Conservation (phyloP, 768 basidiomycete species). For the Suillus discolor region DNA sequence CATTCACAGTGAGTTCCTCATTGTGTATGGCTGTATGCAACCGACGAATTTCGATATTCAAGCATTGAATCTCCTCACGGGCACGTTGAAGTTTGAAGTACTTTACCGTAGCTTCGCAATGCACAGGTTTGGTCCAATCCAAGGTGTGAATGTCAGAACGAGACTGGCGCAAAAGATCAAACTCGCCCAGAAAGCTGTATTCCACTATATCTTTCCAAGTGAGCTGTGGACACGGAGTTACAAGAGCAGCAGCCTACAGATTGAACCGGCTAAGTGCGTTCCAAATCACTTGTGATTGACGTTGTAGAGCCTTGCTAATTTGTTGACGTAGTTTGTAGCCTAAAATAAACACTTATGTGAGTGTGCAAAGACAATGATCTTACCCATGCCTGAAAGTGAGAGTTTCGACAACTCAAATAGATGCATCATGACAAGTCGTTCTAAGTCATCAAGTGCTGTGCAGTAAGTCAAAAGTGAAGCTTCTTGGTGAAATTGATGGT, state of each 20-base stretch:
- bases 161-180: neutral
- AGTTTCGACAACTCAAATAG: neutral
- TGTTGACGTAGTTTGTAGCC: neutral
- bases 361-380: neutral
- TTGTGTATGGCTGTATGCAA: neutral
- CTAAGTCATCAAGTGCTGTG: neutral
- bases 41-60: neutral
- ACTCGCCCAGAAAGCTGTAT: neutral
- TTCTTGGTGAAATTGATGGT: neutral
- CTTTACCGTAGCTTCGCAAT: neutral
- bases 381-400: neutral
- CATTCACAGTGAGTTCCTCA: neutral
- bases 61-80: neutral
- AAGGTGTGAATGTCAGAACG: neutral
- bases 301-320: neutral
- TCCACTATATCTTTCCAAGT: neutral
- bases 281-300: rapidly evolving
- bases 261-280: neutral
- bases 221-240: neutral
- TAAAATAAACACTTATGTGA: neutral
- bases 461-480: neutral
- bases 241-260: neutral
- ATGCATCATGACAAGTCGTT: neutral
- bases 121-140: neutral
- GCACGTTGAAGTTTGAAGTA: neutral